Conservation (phyloP, 495 filamentous ascomycete genomes). For the Sporormia fimetaria region DNA sequence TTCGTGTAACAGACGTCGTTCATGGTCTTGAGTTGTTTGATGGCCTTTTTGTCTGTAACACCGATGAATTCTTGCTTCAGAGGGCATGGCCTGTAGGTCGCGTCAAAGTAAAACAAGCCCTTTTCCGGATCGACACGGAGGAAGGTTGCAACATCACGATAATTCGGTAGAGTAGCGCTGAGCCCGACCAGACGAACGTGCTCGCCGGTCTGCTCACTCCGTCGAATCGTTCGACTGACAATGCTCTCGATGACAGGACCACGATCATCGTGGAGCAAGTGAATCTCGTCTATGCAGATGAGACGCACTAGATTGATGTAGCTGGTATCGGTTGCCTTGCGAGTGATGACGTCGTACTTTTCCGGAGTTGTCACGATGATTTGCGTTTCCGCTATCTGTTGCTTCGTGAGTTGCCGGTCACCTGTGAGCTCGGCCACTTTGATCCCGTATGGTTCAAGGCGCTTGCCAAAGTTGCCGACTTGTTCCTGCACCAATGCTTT, state of each 20-base stretch:
- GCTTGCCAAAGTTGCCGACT: slow-evolving; percentile 89
- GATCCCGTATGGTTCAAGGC: slow-evolving; percentile 83
- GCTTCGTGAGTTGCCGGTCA: slow-evolving; percentile 96
- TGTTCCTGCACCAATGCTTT: slow-evolving; percentile 96
- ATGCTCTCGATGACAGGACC: slow-evolving; percentile 96
- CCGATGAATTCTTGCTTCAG: slow-evolving; percentile 95
- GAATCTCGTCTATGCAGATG: slow-evolving; percentile 95
- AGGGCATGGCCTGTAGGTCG: slow-evolving; percentile 84
- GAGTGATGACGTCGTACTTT: slow-evolving; percentile 98
- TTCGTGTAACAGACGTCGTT: slow-evolving; percentile 98
- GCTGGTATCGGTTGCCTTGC: slow-evolving; percentile 91
- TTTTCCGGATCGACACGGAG: slow-evolving; percentile 77
- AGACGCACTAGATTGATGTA: slow-evolving; percentile 95
- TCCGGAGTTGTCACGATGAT: slow-evolving; percentile 98
- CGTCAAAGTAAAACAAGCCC: slow-evolving; percentile 93
- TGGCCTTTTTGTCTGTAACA: slow-evolving; percentile 93
- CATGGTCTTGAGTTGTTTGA: slow-evolving; percentile 98
- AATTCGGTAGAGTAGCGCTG: slow-evolving; percentile 92
- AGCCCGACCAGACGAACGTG: slow-evolving; percentile 83
- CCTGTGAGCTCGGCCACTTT: slow-evolving; percentile 88
- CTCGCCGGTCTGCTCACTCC: slow-evolving; percentile 85
- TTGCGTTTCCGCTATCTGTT: slow-evolving; percentile 95
- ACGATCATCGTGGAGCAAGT: slow-evolving; percentile 93
- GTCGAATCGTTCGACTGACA: slow-evolving; percentile 84
- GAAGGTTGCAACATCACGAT: slow-evolving; percentile 92